Conservation (phyloP, 768 basidiomycete species). For the Cubamyces lactineus region DNA sequence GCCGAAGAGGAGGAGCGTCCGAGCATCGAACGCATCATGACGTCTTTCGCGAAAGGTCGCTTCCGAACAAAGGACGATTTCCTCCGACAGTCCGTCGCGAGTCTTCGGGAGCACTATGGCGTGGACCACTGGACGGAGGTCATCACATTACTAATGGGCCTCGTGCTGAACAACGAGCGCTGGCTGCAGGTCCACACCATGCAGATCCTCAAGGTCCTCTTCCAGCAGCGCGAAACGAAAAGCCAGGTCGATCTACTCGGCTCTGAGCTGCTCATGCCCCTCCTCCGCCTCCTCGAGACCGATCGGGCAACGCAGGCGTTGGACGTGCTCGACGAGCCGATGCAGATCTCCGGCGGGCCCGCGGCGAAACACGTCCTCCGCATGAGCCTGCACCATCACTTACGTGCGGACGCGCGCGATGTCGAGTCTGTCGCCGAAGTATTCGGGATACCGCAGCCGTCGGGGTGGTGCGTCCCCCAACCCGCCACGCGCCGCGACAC, state of each 20-base stretch:
- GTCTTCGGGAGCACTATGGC: constrained; percentile 85
- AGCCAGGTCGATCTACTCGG: constrained; percentile 74
- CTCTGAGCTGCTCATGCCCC: constrained; percentile 88
- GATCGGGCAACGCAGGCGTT: constrained; percentile 84
- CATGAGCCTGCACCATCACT: constrained; percentile 81
- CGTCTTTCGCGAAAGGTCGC: constrained; percentile 81
- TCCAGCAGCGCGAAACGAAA: constrained; percentile 82
- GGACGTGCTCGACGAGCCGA: constrained; percentile 92
- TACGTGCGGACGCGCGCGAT: constrained; percentile 45
- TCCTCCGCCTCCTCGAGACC: constrained; percentile 85
- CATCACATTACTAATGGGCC: constrained; percentile 81
- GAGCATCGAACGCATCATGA: constrained; percentile 89
- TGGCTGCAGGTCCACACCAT: constrained; percentile 85
- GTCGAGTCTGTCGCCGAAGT: constrained; percentile 66
- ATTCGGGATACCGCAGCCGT: constrained; percentile 80
- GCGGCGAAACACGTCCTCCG: constrained; percentile 85
- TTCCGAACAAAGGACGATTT: constrained; percentile 95
- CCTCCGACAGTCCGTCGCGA: constrained; percentile 83
- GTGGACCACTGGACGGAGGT: constrained; percentile 77
- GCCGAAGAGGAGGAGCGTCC: constrained; percentile 73
- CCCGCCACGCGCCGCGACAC: constrained; percentile 59
- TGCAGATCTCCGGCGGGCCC: constrained; percentile 75
- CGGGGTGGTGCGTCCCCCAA: constrained; percentile 86
- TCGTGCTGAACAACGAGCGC: constrained; percentile 79
- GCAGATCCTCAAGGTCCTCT: constrained; percentile 87